Conservation (phyloP, 2,329 filamentous ascomycete genomes). For the Mycosphaerella arachidis region DNA sequence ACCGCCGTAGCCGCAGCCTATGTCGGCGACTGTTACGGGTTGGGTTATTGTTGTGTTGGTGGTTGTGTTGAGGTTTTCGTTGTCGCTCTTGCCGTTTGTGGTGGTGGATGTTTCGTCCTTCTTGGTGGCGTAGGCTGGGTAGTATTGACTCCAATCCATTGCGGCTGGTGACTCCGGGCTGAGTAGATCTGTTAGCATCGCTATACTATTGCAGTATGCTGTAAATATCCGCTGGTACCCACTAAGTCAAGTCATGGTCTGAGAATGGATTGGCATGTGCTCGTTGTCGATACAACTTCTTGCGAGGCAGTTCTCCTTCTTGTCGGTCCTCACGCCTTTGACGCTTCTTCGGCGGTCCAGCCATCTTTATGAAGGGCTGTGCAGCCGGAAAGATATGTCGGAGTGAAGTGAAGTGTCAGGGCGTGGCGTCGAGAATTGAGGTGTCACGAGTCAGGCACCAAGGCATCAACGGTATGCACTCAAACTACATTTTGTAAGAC, state of each 20-base stretch:
- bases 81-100: slow-evolving; percentile 14
- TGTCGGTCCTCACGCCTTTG: slow-evolving; percentile 46
- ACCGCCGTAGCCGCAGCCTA: slow-evolving; percentile 94
- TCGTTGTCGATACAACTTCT: slow-evolving; percentile 93
- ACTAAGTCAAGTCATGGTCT: slow-evolving; percentile 88
- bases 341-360: slow-evolving; percentile 36
- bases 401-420: not conserved
- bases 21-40: slow-evolving; percentile 87
- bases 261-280: slow-evolving; percentile 98
- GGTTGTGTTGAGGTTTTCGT: slow-evolving; percentile 8
- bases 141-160: slow-evolving; percentile 90
- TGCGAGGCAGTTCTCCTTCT: slow-evolving; percentile 68
- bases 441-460: not conserved
- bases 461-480: not conserved
- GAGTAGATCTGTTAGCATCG: slow-evolving; percentile 22
- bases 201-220: not conserved
- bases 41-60: slow-evolving; percentile 46
- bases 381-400: not conserved
- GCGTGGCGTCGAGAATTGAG: not conserved
- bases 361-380: slow-evolving; percentile 23
- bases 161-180: slow-evolving; percentile 73
- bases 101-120: slow-evolving; percentile 4
- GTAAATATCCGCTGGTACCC: slow-evolving; percentile 32
- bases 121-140: slow-evolving; percentile 60
- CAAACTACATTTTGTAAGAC: too few species aligned